Evolutionary conservation across 345 rosid species (phyloP), one percentile per base, ranked within the genome.

Genomic region (Hibiscus mutabilis): DNA sequence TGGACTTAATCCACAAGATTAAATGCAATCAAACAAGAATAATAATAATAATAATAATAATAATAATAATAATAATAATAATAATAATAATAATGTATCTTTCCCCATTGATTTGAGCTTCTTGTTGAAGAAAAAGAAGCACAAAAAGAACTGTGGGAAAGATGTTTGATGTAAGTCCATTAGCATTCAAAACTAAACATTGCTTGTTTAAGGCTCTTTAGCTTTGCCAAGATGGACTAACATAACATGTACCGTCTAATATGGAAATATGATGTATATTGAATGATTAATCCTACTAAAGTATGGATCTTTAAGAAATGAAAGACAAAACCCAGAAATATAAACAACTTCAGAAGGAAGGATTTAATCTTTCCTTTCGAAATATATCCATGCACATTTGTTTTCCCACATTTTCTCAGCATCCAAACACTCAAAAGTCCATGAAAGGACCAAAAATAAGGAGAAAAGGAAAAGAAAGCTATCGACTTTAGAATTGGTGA

Each of bases 151-250:
- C 68, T n/a, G 63, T 56, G 18, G 63, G 74, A 62, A 49, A 72
- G 78, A 63, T 18, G 55, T 53, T 70, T 74, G 31, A 49, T 77
- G 12, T 62, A 31, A 68, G 82, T 83, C 83, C 85, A 79, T 79
- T 83, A 68, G 80, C 85, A 83, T 82, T 81, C 85, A 85, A 82
- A 82, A 70, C 84, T 68, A 75, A 77, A 66, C 70, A 79, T 80
- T 60, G 70, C 66, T 79, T 3, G 3, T 2, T 1, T 1, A n/a
- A 24, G 79, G 52, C 76, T 67, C 57, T 56, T 60, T 55, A 79
- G 86, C 83, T 75, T 77, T 73, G 75, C 79, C 72, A 51, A 52
- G 60, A 52, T 68, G 72, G 31, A 68, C 72, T 68, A 40, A 21
- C n/a, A 4, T 68, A 40, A 21, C n/a, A 4, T 35, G 9, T 35